Percentiles rank a stretch among this genome's conserved stretches.
Conservation (phyloP, 805 yeast species). For the Saccharomycopsis malanga region DNA sequence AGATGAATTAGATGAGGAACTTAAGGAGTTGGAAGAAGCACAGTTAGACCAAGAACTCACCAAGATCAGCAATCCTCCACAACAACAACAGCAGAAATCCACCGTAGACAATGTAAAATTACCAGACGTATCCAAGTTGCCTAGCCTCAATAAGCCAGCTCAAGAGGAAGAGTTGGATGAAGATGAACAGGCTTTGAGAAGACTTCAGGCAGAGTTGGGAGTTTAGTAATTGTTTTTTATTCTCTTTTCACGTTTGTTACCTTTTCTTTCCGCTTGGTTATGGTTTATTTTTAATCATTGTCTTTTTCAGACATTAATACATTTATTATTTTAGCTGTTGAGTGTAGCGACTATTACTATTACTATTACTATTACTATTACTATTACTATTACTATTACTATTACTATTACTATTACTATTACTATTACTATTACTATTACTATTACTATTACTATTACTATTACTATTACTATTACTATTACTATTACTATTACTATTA, state of each 20-base stretch:
- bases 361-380: neutral
- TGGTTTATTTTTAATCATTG: neutral
- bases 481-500: no score
- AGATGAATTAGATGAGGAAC: constrained; percentile 91
- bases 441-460: no score
- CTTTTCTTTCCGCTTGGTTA: neutral
- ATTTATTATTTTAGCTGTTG: neutral
- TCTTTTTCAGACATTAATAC: constrained; percentile 1
- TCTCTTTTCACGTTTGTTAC: constrained; percentile 1
- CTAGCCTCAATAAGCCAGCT: constrained; percentile 24
- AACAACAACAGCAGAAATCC: constrained; percentile 15
- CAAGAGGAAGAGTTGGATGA: constrained; percentile 58
- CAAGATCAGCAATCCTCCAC: constrained; percentile 8
- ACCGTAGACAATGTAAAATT: constrained; percentile 28
- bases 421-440: no score
- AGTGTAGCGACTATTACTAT: neutral
- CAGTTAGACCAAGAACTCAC: constrained; percentile 52
- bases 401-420: no score
- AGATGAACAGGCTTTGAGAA: constrained; percentile 75
- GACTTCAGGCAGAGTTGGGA: constrained; percentile 83
- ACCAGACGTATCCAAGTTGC: constrained; percentile 41
- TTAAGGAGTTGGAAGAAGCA: constrained; percentile 82
- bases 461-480: no score
- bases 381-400: no score
- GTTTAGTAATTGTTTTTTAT: constrained; percentile 37